These are phyloP conservation scores for Spergularia azorica DNA, from an alignment of 179 eudicot genomes.

Conservation along the genomic window DNA sequence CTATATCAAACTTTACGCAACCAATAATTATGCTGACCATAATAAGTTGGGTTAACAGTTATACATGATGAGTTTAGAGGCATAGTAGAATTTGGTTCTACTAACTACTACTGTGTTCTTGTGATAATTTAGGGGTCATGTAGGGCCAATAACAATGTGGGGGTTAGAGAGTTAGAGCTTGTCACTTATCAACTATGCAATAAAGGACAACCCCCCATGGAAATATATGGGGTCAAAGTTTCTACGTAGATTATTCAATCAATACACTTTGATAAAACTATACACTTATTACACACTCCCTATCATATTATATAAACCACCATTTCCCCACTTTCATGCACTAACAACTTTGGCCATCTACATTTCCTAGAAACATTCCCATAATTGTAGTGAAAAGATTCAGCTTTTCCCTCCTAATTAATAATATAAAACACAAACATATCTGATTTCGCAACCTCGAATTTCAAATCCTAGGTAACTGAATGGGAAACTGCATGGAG, in stretches of 20 bases:
- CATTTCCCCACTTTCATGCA: slow-evolving; percentile 16
- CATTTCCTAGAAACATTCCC: not conserved
- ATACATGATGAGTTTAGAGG: no score
- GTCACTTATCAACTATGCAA: slow-evolving; percentile 25
- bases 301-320: slow-evolving; percentile 16
- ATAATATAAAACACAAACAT: not conserved
- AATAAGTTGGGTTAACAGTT: not conserved
- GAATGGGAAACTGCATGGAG: slow-evolving; percentile 42
- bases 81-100: slow-evolving; percentile 16
- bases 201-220: slow-evolving; percentile 29
- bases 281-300: slow-evolving; percentile 13
- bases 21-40: not conserved
- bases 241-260: slow-evolving; percentile 29
- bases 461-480: not conserved
- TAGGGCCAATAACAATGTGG: slow-evolving; percentile 39
- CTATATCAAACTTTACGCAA: not conserved
- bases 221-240: not conserved
- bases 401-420: not conserved
- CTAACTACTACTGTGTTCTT: slow-evolving; percentile 8
- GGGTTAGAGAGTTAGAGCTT: slow-evolving; percentile 24
- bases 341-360: not conserved
- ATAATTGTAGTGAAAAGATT: not conserved
- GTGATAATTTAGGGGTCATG: not conserved
- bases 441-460: not conserved
- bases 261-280: slow-evolving; percentile 5